phyloP scores from a whole-genome alignment of 345 rosid genomes.

The Laguncularia racemosa region DNA sequence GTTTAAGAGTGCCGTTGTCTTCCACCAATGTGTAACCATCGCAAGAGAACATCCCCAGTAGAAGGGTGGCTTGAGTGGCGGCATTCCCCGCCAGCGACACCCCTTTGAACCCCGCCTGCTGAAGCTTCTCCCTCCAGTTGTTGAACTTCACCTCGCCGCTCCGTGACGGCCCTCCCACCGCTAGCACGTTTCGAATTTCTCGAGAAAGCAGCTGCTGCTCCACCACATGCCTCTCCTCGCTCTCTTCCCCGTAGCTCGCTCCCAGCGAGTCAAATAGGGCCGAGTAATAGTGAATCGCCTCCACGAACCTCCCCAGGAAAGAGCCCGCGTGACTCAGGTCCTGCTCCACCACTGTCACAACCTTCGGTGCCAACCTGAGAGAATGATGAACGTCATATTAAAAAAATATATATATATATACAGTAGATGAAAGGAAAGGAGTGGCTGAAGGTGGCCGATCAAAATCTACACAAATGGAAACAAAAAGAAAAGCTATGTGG shows the following conservation, averaged over 20 bases:
- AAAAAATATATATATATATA: not conserved
- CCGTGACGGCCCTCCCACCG: constrained; percentile 80
- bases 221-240: constrained; percentile 94
- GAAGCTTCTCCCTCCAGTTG: constrained; percentile 94
- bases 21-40: constrained; percentile 96
- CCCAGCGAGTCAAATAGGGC: constrained; percentile 91
- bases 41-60: constrained; percentile 89
- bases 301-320: constrained; percentile 89
- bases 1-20: constrained; percentile 85
- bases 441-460: constrained; percentile 7
- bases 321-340: constrained; percentile 91
- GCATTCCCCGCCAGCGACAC: constrained; percentile 88
- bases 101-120: constrained; percentile 74
- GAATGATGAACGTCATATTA: not conserved
- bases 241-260: constrained; percentile 93
- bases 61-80: constrained; percentile 81
- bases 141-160: constrained; percentile 66
- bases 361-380: constrained; percentile 82
- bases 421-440: constrained; percentile 3
- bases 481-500: constrained; percentile 12
- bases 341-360: constrained; percentile 96
- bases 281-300: constrained; percentile 96
- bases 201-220: constrained; percentile 91
- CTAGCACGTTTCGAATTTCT: constrained; percentile 81
- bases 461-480: constrained; percentile 9